phyloP scores from a whole-genome alignment of 371 early-diverging fungal genomes.

The Mucor plumbeus region DNA sequence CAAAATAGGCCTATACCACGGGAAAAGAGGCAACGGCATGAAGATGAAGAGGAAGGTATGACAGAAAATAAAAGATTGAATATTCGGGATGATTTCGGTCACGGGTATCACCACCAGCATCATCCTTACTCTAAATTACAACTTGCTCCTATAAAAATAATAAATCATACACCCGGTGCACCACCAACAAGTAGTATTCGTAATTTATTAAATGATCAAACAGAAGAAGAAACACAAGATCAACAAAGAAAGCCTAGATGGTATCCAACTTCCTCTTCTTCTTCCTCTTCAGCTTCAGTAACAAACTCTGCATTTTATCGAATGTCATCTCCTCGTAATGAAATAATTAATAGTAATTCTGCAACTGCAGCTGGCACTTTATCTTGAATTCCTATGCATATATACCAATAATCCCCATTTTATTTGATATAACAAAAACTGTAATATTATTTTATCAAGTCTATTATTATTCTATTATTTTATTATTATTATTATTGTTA shows the following conservation, averaged over 20 bases:
- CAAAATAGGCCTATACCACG: constrained; percentile 22
- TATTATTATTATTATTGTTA: constrained; percentile 1
- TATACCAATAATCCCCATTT: constrained; percentile 1
- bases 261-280: background rate
- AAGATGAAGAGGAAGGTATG: constrained; percentile 16
- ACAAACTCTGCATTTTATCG: constrained; percentile 16
- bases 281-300: background rate
- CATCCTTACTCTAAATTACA: constrained; percentile 8
- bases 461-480: background rate
- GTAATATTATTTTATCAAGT: background rate
- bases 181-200: constrained; percentile 18
- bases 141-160: constrained; percentile 21
- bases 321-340: constrained; percentile 11
- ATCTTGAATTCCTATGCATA: background rate
- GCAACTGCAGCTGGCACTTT: constrained; percentile 12
- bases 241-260: background rate
- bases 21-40: constrained; percentile 26
- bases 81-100: constrained; percentile 24
- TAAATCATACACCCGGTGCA: constrained; percentile 9
- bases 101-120: constrained; percentile 11
- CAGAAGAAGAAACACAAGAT: background rate
- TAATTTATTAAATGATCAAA: constrained; percentile 19
- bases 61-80: constrained; percentile 15
- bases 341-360: constrained; percentile 18
- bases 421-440: background rate